phyloP scores from a whole-genome alignment of 2,329 filamentous ascomycete genomes.

The Fusarium penzigii region DNA sequence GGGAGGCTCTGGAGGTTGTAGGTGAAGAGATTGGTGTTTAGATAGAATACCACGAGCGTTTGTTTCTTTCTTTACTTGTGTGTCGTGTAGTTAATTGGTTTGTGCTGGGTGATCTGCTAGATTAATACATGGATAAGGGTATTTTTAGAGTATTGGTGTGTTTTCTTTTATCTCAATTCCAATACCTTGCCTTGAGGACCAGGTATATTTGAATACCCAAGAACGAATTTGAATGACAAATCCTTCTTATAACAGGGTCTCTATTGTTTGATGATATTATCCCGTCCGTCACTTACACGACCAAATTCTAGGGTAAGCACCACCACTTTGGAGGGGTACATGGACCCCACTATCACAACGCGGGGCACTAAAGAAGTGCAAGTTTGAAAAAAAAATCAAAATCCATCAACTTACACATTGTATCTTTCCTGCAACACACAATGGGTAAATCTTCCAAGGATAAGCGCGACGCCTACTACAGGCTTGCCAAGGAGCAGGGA shows the following conservation, averaged over 20 bases:
- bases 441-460: conserved; percentile 99
- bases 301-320: conserved; percentile 4
- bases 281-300: no score
- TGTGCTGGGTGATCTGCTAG: not conserved
- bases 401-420: conserved; percentile 7
- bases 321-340: conserved; percentile 6
- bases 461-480: conserved; percentile 96
- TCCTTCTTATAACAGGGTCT: no score
- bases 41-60: conserved; percentile 4
- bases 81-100: not conserved
- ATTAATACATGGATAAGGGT: not conserved
- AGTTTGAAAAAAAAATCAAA: conserved; percentile 19
- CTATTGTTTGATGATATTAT: no score
- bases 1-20: conserved; percentile 62
- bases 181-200: no score
- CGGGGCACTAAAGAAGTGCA: conserved; percentile 31
- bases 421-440: conserved; percentile 17
- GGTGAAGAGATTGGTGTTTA: conserved; percentile 49
- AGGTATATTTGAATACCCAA: no score
- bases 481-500: conserved; percentile 96
- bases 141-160: not conserved
- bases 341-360: conserved; percentile 21
- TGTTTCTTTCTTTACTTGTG: not conserved
- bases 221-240: no score
- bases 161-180: no score